Percentiles rank a stretch among this genome's conserved stretches.
phyloP scores from a whole-genome alignment of 1,284 basidiomycete genomes.

The Apiotrichum montevideense region DNA sequence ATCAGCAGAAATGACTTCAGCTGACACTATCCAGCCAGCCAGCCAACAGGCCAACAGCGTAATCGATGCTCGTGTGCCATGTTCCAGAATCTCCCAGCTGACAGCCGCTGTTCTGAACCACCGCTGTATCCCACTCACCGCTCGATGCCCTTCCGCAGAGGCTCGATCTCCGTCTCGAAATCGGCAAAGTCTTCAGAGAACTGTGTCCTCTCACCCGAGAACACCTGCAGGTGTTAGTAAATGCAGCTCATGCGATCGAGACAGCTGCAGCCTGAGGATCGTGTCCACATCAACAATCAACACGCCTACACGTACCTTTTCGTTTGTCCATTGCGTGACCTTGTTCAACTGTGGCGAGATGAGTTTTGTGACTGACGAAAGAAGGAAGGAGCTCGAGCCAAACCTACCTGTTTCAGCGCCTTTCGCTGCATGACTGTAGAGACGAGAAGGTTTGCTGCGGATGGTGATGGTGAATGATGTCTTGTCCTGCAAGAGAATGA shows the following conservation, averaged over 20 bases:
- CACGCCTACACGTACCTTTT: slow-evolving; percentile 27
- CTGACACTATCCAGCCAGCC: no score
- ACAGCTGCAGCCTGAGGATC: no score
- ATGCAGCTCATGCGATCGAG: neutral
- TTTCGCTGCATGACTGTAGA: slow-evolving; percentile 35
- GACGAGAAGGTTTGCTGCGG: no score
- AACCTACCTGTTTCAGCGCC: slow-evolving; percentile 41
- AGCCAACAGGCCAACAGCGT: no score
- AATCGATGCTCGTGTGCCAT: no score
- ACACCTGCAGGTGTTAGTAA: slow-evolving; percentile 49
- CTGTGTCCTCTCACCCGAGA: slow-evolving; percentile 58
- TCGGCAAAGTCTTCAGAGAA: slow-evolving; percentile 61
- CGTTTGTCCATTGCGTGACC: slow-evolving; percentile 46
- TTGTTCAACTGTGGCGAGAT: slow-evolving; percentile 32
- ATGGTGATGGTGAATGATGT: neutral
- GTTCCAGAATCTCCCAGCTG: no score
- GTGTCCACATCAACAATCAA: no score
- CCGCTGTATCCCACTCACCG: slow-evolving; percentile 51
- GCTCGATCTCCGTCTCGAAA: slow-evolving; percentile 63
- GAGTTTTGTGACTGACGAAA: no score
- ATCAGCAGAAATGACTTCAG: no score
- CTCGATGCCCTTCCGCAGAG: slow-evolving; percentile 58
- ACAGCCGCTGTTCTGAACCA: neutral
- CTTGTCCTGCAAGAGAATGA: neutral
- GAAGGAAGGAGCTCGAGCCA: neutral